Base-by-base conservation (phyloP, 1,139 yeast genomes). In the Pneumocystis wakefieldiae region DNA sequence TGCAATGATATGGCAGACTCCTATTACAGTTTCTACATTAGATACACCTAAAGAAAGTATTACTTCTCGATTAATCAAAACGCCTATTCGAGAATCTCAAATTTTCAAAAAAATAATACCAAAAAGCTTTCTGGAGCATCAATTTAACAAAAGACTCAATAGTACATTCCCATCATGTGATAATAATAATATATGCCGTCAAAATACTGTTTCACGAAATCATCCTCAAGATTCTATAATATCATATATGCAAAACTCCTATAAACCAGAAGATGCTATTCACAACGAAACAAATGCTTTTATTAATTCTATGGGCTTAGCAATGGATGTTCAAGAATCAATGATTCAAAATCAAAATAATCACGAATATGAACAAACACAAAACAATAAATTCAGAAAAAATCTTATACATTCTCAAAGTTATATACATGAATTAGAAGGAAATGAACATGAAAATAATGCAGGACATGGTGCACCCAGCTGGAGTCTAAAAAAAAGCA, bases 401-500 rank as follows among this genome's bases (percentile, higher is more conserved):
- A 35, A 42, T 29, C 53, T 38, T 55, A 55, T 59, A 35, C 62
- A 38, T 59, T 19, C 58, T 59, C 61, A 59, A 60, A 19, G 48
- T 36, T 38, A 41, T 36, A 24, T 55, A 37, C 48, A 63, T 19
- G 61, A 61, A n/a, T 32, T 60, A 29, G 66, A 62, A n/a, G 63
- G 59, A 15, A 62, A 62, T 35, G 63, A 53, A 35, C 64, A 62
- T 24, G 63, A 62, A 28, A 64, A 60, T 19, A 65, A 66, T 12
- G 58, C 66, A 12, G 95, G 95, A 0, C 98, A 92, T 69, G 97
- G 91, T 73, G 96, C 97, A 0, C 97, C 98, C 58, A 92, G 92
- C 72, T 92, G 99, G 99, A 86, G 96, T 14, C 80, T 94, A 69
- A 77, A 79, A 19, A 91, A 91, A 74, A 87, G 96, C 3, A 81